These are phyloP conservation scores for Firmiana major DNA, from an alignment of 345 rosid species.

Conservation along the genomic window DNA sequence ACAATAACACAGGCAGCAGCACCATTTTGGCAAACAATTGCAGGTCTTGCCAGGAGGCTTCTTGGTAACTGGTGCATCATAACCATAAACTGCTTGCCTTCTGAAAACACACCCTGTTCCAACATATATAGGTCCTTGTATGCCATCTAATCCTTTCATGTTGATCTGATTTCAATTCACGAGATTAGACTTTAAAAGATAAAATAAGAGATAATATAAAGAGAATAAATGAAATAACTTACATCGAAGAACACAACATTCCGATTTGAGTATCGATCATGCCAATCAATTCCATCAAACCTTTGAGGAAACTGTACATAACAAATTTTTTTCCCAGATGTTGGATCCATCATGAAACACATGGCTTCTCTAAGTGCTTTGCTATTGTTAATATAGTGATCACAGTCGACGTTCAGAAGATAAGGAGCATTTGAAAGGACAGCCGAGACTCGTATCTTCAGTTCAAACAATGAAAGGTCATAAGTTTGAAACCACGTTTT, in stretches of 20 bases:
- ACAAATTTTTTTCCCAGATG: constrained; percentile 85
- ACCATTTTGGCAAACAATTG: constrained; percentile 98
- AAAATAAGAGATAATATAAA: neutral
- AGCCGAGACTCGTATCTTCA: constrained; percentile 84
- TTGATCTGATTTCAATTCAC: constrained; percentile 56
- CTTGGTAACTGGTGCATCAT: constrained; percentile 89
- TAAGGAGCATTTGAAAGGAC: constrained; percentile 96
- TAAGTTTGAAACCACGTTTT: neutral
- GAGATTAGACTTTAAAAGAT: constrained; percentile 10
- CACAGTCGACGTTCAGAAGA: constrained; percentile 86
- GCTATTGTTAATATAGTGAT: constrained; percentile 94
- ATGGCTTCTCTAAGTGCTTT: constrained; percentile 95
- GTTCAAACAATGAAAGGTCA: neutral
- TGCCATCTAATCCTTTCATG: constrained; percentile 97
- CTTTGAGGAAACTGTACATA: constrained; percentile 99
- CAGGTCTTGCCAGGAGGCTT: constrained; percentile 85
- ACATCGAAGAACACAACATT: constrained; percentile 96
- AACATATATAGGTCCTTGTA: constrained; percentile 96
- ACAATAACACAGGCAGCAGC: constrained; percentile 69
- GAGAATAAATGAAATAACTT: constrained; percentile 30
- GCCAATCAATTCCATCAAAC: constrained; percentile 97
- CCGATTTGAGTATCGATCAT: constrained; percentile 91
- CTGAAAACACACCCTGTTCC: constrained; percentile 98
- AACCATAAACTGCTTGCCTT: constrained; percentile 90
- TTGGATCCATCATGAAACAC: constrained; percentile 99